Percentiles rank a stretch among this genome's conserved stretches.
phyloP scores from a whole-genome alignment of 495 filamentous ascomycete genomes.

The Tetracladium setigerum region DNA sequence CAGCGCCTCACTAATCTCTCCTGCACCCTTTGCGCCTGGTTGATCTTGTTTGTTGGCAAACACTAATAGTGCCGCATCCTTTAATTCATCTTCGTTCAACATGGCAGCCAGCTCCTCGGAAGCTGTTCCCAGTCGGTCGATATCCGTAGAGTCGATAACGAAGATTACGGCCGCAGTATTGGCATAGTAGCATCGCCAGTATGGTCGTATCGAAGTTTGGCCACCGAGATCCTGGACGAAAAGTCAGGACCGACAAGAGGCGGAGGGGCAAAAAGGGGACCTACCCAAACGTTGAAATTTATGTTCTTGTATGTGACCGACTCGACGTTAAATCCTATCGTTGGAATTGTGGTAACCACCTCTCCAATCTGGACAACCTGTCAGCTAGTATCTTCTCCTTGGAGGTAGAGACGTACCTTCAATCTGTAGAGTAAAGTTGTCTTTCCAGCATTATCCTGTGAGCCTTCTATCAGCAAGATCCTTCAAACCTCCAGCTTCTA shows the following conservation, averaged over 20 bases:
- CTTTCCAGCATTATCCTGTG: constrained; percentile 95
- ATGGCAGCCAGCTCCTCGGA: constrained; percentile 90
- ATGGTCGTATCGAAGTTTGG: constrained; percentile 93
- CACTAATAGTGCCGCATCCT: constrained; percentile 84
- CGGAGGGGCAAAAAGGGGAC: neutral
- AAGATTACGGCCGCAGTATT: constrained; percentile 99
- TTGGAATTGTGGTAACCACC: constrained; percentile 97
- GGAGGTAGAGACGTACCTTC: constrained; percentile 53
- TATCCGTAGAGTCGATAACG: constrained; percentile 96
- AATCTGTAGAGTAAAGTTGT: constrained; percentile 93
- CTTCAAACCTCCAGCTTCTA: neutral
- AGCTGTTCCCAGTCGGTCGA: constrained; percentile 85
- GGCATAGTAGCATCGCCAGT: constrained; percentile 99
- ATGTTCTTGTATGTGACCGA: constrained; percentile 95
- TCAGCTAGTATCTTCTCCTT: constrained; percentile 6
- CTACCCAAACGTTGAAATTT: constrained; percentile 97
- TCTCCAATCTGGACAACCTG: constrained; percentile 70
- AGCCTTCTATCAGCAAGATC: constrained; percentile 2
- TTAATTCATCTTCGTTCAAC: constrained; percentile 93
- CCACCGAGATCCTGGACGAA: constrained; percentile 73
- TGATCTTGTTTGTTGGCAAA: constrained; percentile 99
- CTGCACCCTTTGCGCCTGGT: constrained; percentile 91
- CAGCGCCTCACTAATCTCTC: constrained; percentile 91
- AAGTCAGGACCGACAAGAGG: neutral
- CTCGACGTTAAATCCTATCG: constrained; percentile 98